Conservation (phyloP, 192 early-diverging fungal species). For the Allomyces macrogynus region DNA sequence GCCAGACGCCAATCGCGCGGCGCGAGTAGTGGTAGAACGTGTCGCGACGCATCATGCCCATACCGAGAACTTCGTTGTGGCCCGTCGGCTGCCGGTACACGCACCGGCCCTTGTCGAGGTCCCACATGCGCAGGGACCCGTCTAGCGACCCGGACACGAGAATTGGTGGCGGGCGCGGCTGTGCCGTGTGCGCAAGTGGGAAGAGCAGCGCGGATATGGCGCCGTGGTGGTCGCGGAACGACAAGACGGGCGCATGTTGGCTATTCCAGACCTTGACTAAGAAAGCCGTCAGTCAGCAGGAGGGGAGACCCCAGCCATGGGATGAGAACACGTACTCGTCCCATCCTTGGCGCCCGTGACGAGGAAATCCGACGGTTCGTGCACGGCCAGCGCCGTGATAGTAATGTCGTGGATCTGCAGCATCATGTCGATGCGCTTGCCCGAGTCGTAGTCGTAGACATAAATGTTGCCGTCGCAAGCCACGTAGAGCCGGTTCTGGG, state of each 20-base stretch:
- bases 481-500: neutral
- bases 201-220: neutral
- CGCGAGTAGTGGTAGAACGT: neutral
- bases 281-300: no score
- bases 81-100: neutral
- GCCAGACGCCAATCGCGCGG: neutral
- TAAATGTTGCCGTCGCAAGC: neutral
- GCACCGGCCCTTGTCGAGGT: neutral
- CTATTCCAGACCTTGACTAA: neutral
- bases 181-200: neutral
- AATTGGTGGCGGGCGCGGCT: neutral
- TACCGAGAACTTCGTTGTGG: neutral
- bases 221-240: neutral
- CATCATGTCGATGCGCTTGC: neutral
- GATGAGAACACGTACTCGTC: neutral
- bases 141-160: neutral
- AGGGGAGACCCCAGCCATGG: no score
- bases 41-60: slow-evolving; percentile 1
- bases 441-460: neutral
- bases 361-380: neutral
- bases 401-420: neutral
- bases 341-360: neutral
- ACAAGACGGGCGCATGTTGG: neutral
- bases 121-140: neutral
- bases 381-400: neutral